Base-by-base conservation (phyloP, 1,139 yeast genomes). In the Lizanozyma gosingica region DNA sequence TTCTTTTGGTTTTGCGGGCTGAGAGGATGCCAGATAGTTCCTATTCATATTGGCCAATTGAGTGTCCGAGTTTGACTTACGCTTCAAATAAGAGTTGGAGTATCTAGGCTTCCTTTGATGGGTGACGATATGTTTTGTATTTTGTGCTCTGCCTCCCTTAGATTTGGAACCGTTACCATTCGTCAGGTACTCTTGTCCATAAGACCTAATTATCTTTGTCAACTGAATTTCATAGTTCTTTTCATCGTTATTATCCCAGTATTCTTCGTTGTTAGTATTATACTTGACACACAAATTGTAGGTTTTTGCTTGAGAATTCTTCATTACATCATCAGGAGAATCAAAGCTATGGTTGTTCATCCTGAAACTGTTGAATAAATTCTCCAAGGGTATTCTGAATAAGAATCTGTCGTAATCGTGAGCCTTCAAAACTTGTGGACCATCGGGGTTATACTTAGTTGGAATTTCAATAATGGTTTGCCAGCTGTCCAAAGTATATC, bases 401-500 rank as follows among this genome's bases (percentile, higher is more conserved):
- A 64, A 58, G 50, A 80, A 75, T 35, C 86, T 59, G 53, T 79
- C 85, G 53, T 78, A 79, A 41, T 67, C 57, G 43, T 78, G 64
- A 18, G 62, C 54, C 44, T 67, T 68, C 53, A 78, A 60, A 8
- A 72, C 63, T 37, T 72, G 63, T 4, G 88, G 82, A 4, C 71
- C 57, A 45, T 82, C 87, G 3, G 75, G 71, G n/a, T 73, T 69
- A 59, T 76, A 86, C 4, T 56, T 56, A 2, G 94, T 83, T 32
- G 78, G 79, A 27, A 82, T 73, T 54, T 84, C 92, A 35, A 80
- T 71, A 33, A 81, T 76, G 0, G 92, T 79, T 40, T 67, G 64
- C 95, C 95, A 86, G 48, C 71, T 59, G 57, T 86, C 90, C 41
- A 75, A 62, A 0, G 94, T 75, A 55, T 83, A 80, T 39, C 87